phyloP scores from a whole-genome alignment of 2,329 filamentous ascomycete genomes.

The Clarireedia homoeocarpa region DNA sequence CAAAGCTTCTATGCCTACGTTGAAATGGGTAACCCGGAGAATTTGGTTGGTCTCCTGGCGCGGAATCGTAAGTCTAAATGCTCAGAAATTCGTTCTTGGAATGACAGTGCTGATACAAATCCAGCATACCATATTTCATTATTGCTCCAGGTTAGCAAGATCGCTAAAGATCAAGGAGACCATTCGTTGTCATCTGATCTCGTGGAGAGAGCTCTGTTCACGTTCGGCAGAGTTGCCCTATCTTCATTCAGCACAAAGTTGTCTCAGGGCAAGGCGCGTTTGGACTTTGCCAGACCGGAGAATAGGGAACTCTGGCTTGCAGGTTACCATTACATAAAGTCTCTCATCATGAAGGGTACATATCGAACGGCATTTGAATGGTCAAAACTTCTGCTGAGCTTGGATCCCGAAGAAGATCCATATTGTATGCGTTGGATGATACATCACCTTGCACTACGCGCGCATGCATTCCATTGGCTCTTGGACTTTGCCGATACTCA shows the following conservation, averaged over 20 bases:
- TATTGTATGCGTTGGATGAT: conserved; percentile 76
- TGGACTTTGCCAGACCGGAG: conserved; percentile 75
- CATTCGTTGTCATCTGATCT: conserved; percentile 79
- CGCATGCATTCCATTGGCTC: conserved; percentile 68
- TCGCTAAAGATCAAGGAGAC: conserved; percentile 87
- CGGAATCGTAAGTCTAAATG: conserved; percentile 45
- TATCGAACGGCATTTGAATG: conserved; percentile 91
- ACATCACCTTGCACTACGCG: conserved; percentile 77
- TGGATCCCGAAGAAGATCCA: conserved; percentile 68
- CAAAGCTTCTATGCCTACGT: conserved; percentile 69
- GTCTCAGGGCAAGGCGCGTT: conserved; percentile 66
- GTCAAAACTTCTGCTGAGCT: conserved; percentile 72
- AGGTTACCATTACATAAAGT: conserved; percentile 80
- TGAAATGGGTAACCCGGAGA: conserved; percentile 75
- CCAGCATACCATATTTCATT: conserved; percentile 83
- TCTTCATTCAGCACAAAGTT: conserved; percentile 73
- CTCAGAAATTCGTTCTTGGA: background rate
- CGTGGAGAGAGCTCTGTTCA: conserved; percentile 84
- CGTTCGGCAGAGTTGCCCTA: conserved; percentile 81
- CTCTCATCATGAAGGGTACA: conserved; percentile 82
- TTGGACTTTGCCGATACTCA: conserved; percentile 55
- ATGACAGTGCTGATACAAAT: conserved; percentile 16
- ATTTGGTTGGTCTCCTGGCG: conserved; percentile 68
- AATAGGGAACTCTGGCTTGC: conserved; percentile 92
- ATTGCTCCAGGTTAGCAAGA: conserved; percentile 85